Evolutionary conservation across 345 rosid genomes (phyloP).

Genomic region (Acer saccharum): DNA sequence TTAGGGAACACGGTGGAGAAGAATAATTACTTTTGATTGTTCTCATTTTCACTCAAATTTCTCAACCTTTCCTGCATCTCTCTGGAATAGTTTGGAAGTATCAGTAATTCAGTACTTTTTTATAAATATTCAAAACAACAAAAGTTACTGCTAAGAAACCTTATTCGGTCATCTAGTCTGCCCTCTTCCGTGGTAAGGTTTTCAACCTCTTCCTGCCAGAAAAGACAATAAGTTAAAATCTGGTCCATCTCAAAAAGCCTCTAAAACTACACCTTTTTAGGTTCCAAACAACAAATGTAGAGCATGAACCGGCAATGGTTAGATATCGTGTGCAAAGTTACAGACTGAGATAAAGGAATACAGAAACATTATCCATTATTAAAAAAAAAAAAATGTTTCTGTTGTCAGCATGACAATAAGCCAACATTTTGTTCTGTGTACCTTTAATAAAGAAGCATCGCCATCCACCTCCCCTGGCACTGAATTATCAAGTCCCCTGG

Average conservation of each 20-base stretch:
- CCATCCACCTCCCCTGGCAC: constrained; percentile 59
- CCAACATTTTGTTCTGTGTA: constrained; percentile 24
- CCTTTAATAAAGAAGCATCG: constrained; percentile 69
- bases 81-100: constrained; percentile 50
- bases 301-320: not conserved
- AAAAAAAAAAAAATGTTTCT: not conserved
- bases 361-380: not conserved
- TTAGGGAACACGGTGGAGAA: constrained; percentile 5
- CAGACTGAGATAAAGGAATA: constrained; percentile 8
- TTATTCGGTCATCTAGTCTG: constrained; percentile 74
- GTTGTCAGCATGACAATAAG: not conserved
- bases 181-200: constrained; percentile 71
- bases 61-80: constrained; percentile 78
- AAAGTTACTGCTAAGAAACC: constrained; percentile 43
- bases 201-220: constrained; percentile 74
- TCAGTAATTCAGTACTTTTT: constrained; percentile 42
- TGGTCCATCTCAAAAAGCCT: constrained; percentile 7
- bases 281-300: not conserved
- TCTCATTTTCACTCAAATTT: constrained; percentile 76
- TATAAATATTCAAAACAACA: constrained; percentile 23
- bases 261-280: not conserved
- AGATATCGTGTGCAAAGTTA: constrained; percentile 1
- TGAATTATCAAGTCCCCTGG: constrained; percentile 77
- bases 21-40: constrained; percentile 64
- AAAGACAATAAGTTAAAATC: constrained; percentile 22